Conservation (phyloP, 2,329 filamentous ascomycete species). For the Scytalidium sp. region DNA sequence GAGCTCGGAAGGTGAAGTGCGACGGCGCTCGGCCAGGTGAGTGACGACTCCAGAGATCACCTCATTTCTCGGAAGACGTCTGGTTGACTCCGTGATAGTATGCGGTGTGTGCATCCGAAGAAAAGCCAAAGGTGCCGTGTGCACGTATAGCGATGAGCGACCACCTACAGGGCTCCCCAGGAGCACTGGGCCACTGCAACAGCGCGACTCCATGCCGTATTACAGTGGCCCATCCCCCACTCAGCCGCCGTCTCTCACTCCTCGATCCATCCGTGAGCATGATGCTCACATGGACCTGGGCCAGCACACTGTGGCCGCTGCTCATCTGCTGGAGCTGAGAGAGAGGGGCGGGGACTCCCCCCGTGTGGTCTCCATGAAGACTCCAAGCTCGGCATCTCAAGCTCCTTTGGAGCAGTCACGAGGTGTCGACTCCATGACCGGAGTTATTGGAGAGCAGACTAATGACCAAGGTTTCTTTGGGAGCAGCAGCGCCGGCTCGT, state of each 20-base stretch:
- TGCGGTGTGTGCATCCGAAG: background rate
- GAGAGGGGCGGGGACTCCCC: background rate
- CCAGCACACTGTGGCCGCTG: background rate
- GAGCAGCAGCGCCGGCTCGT: conserved; percentile 43
- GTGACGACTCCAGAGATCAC: background rate
- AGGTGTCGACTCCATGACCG: conserved; percentile 43
- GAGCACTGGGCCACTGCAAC: background rate
- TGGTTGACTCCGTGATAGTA: background rate
- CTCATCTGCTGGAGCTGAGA: conserved; percentile 7
- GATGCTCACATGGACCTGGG: background rate
- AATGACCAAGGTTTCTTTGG: conserved; percentile 41
- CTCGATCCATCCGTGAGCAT: background rate
- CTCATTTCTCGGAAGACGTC: background rate
- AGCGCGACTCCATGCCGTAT: background rate
- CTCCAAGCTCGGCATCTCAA: background rate
- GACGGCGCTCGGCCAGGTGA: conserved; percentile 37
- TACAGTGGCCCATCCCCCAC: background rate
- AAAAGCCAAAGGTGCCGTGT: background rate
- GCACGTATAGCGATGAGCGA: background rate
- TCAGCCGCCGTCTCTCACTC: background rate
- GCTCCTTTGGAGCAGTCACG: conserved; percentile 19
- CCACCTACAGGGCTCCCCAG: background rate
- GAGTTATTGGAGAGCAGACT: conserved; percentile 36
- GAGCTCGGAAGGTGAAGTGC: conserved; percentile 39
- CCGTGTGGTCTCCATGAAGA: conserved; percentile 4